These are phyloP conservation scores for Uncinocarpus reesii DNA, from an alignment of 2,329 filamentous ascomycete species.

Conservation along the genomic window DNA sequence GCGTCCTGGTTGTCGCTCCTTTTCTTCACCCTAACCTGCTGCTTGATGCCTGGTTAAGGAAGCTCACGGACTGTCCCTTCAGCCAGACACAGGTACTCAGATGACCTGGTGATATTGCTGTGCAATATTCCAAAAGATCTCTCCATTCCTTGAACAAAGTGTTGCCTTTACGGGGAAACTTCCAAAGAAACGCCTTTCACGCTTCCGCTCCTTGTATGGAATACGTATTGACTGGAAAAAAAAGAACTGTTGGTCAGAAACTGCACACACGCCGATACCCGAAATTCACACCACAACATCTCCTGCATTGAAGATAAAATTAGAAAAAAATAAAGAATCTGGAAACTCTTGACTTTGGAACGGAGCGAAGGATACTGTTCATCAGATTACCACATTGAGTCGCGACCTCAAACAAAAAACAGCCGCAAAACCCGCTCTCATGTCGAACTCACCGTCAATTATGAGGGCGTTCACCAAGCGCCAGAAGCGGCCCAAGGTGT, in stretches of 20 bases:
- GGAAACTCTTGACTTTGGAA: no score
- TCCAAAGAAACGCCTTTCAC: no score
- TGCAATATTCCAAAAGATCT: constrained; percentile 1
- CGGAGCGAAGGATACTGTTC: no score
- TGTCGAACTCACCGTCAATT: constrained; percentile 31
- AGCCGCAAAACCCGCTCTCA: constrained; percentile 17
- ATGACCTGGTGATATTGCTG: constrained; percentile 8
- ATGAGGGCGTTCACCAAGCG: constrained; percentile 41
- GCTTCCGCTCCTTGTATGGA: constrained; percentile 1
- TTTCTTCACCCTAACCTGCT: not conserved
- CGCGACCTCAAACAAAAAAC: no score
- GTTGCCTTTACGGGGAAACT: constrained; percentile 6
- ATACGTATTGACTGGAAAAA: not conserved
- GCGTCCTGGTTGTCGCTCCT: constrained; percentile 13
- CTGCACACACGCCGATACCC: not conserved
- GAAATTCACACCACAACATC: not conserved
- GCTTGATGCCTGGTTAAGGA: not conserved
- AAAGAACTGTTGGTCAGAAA: no score
- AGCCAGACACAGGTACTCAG: not conserved
- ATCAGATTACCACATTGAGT: no score
- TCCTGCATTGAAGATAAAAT: no score
- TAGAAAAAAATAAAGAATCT: no score
- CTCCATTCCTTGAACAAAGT: not conserved
- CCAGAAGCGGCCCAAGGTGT: constrained; percentile 38
- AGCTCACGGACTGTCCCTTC: not conserved